Percentiles rank a stretch among this genome's conserved stretches.
Evolutionary conservation across 345 rosid genomes (phyloP).

Genomic region (Cardiospermum halicacabum): DNA sequence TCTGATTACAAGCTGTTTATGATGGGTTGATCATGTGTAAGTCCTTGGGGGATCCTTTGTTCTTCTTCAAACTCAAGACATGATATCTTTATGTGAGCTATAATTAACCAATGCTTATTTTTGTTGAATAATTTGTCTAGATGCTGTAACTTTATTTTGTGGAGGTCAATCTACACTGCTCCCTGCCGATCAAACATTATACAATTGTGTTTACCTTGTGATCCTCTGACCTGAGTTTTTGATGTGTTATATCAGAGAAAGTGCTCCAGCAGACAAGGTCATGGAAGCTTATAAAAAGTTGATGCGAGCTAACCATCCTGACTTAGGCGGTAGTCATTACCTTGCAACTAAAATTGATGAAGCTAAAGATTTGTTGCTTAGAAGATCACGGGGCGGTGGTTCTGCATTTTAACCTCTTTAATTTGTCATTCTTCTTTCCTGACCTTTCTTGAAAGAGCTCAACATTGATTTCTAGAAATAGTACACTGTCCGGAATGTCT

Average conservation of each 20-base stretch:
- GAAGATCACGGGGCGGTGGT: conserved; percentile 30
- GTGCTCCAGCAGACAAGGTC: conserved; percentile 46
- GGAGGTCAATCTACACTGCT: background rate
- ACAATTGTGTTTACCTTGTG: background rate
- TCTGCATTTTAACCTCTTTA: conserved; percentile 33
- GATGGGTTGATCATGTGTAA: background rate
- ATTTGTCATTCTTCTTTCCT: background rate
- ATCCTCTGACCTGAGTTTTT: background rate
- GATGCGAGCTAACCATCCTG: conserved; percentile 64
- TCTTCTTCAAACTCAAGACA: background rate
- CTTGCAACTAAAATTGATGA: conserved; percentile 50
- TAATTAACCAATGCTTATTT: too few relatives aligned
- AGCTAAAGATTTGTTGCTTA: conserved; percentile 41
- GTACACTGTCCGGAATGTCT: too few relatives aligned
- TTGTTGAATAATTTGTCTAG: background rate
- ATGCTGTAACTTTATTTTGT: background rate
- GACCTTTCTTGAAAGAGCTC: background rate
- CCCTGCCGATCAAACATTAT: background rate
- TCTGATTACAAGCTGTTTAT: background rate
- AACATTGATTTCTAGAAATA: background rate
- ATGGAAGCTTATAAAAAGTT: conserved; percentile 65
- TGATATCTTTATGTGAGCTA: background rate
- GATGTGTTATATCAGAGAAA: conserved; percentile 38
- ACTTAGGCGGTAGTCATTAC: conserved; percentile 49
- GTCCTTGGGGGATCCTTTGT: background rate